Conservation (phyloP, 176 grass and related monocot species). For the Dactylis glomerata region DNA sequence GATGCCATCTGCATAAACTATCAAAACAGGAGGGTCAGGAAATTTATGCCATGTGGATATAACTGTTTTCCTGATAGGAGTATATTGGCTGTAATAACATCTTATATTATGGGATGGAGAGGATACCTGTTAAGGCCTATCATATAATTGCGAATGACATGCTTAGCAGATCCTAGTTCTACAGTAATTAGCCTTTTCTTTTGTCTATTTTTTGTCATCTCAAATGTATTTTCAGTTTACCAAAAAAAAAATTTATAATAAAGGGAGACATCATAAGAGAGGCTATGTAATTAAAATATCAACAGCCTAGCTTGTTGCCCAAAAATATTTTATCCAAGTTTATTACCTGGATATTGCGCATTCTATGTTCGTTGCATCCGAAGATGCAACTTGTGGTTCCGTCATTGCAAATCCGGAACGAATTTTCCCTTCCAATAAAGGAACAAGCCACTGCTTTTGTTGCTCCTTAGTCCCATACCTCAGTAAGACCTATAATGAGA, state of each 20-base stretch:
- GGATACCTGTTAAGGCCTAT: too few species aligned
- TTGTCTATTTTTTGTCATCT: neutral
- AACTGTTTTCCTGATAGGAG: neutral
- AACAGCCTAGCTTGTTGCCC: neutral
- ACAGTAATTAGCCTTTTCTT: neutral
- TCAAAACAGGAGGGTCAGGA: neutral
- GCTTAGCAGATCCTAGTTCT: slow-evolving; percentile 3
- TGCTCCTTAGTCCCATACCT: slow-evolving; percentile 97
- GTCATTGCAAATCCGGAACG: slow-evolving; percentile 99
- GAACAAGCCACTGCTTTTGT: slow-evolving; percentile 75
- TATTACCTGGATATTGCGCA: slow-evolving; percentile 86
- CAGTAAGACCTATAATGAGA: slow-evolving; percentile 68
- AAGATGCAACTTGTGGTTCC: slow-evolving; percentile 98
- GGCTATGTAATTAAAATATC: slow-evolving; percentile 13
- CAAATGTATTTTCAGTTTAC: neutral
- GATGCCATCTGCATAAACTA: neutral
- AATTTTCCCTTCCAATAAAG: slow-evolving; percentile 84
- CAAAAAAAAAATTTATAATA: too few species aligned
- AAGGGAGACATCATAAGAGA: neutral
- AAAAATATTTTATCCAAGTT: slow-evolving; percentile 7
- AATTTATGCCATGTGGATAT: neutral
- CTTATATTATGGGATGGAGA: neutral
- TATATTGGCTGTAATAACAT: too few species aligned
- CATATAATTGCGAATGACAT: neutral
- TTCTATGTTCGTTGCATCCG: slow-evolving; percentile 98